phyloP scores from a whole-genome alignment of 23 red algal genomes.

The Porphyridium purpureum region DNA sequence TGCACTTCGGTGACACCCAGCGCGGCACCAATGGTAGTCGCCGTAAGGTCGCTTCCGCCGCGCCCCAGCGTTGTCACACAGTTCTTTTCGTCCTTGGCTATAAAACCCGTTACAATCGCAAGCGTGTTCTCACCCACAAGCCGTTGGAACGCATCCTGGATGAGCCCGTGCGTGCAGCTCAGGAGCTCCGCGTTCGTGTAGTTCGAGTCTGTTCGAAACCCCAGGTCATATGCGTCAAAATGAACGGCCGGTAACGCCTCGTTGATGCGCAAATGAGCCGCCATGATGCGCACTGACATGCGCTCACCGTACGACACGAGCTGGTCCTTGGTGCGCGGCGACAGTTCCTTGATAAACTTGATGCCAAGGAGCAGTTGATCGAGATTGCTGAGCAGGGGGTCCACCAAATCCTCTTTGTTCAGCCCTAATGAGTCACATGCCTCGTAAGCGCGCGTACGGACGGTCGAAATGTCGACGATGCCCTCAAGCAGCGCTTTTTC shows the following conservation, averaged over 20 bases:
- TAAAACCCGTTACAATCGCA: conserved; percentile 90
- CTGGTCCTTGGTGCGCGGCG: conserved; percentile 69
- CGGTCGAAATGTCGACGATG: conserved; percentile 65
- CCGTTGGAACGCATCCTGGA: conserved; percentile 35
- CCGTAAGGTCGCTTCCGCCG: conserved; percentile 83
- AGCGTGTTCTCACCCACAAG: conserved; percentile 26
- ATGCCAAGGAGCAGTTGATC: conserved; percentile 92
- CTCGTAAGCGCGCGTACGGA: conserved; percentile 71
- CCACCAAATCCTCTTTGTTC: conserved; percentile 64
- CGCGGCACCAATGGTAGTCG: conserved; percentile 60
- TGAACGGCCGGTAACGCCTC: conserved; percentile 41
- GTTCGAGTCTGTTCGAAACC: conserved; percentile 71
- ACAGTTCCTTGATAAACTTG: conserved; percentile 94
- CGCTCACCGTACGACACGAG: conserved; percentile 88
- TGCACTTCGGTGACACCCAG: conserved; percentile 76
- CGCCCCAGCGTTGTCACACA: conserved; percentile 84
- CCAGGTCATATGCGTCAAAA: conserved; percentile 84
- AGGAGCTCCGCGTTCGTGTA: conserved; percentile 77
- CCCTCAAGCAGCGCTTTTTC: conserved; percentile 43
- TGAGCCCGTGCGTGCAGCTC: conserved; percentile 21
- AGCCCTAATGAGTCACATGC: conserved; percentile 66
- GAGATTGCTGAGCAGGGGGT: conserved; percentile 77
- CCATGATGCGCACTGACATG: conserved; percentile 80
- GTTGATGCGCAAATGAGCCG: conserved; percentile 61
- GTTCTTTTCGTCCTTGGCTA: conserved; percentile 71